Percentiles rank a stretch among this genome's conserved stretches.
phyloP scores from a whole-genome alignment of 371 early-diverging fungal species.

The Syncephalastrum racemosum region DNA sequence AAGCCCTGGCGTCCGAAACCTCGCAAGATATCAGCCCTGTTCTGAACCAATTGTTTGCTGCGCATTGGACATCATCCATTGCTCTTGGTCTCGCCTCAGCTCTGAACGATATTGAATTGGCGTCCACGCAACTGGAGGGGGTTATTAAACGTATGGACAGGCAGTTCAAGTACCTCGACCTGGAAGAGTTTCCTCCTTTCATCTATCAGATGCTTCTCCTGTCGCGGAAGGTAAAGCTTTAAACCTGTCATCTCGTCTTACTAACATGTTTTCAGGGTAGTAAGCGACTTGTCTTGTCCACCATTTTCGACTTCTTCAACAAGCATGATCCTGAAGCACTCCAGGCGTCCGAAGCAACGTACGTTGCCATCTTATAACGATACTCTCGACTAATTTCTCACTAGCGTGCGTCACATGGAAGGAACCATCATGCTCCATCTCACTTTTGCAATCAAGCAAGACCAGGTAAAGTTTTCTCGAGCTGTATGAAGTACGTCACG shows the following conservation, averaged over 20 bases:
- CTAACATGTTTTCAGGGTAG: conserved; percentile 33
- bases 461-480: conserved; percentile 35
- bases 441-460: conserved; percentile 63
- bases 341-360: conserved; percentile 5
- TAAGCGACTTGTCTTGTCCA: conserved; percentile 41
- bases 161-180: conserved; percentile 49
- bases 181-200: conserved; percentile 56
- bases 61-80: conserved; percentile 41
- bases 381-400: background rate
- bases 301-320: conserved; percentile 46
- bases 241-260: background rate
- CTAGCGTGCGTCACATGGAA: conserved; percentile 37
- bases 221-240: conserved; percentile 52
- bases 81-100: conserved; percentile 47
- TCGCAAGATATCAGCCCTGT: conserved; percentile 26
- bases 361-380: background rate
- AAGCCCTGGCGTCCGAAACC: conserved; percentile 31
- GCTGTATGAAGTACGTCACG: background rate
- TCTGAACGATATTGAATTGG: conserved; percentile 52
- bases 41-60: conserved; percentile 33
- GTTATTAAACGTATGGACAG: conserved; percentile 38
- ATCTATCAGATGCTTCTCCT: conserved; percentile 57
- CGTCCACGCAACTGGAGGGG: conserved; percentile 36
- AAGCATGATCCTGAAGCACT: conserved; percentile 25
- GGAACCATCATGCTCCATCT: conserved; percentile 64